Conservation (phyloP, 495 filamentous ascomycete genomes). For the Penicillium waksmanii region DNA sequence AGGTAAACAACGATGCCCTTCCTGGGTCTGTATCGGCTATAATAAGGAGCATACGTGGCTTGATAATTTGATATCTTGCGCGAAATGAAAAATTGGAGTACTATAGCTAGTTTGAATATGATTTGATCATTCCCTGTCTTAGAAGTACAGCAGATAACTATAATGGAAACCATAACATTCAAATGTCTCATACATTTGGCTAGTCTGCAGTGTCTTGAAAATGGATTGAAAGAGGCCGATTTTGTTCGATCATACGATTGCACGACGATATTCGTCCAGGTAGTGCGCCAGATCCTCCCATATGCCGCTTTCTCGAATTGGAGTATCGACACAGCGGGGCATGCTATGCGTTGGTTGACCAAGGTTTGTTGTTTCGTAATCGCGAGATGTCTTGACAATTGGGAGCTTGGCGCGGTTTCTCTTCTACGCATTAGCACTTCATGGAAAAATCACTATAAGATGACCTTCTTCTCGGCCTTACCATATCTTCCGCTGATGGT, state of each 20-base stretch:
- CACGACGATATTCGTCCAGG: background rate
- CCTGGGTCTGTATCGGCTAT: no score
- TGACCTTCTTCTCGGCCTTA: background rate
- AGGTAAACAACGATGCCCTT: no score
- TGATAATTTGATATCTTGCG: no score
- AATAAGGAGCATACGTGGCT: no score
- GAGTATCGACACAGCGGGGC: background rate
- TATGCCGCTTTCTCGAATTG: background rate
- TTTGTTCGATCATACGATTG: background rate
- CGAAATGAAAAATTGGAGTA: no score
- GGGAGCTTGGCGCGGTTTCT: background rate
- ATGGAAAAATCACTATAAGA: background rate
- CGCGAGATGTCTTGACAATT: background rate
- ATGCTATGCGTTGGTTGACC: background rate
- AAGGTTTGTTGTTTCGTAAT: background rate
- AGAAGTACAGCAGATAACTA: no score
- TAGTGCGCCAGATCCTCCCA: background rate
- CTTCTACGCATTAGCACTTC: background rate
- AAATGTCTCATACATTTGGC: no score
- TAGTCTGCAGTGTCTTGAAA: no score
- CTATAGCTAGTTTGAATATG: no score
- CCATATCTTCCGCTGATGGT: constrained; percentile 4
- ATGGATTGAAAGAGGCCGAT: no score
- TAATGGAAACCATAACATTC: no score
- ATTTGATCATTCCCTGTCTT: no score